Evolutionary conservation across 2,329 filamentous ascomycete species (phyloP).

Genomic region (Pyricularia sp.): DNA sequence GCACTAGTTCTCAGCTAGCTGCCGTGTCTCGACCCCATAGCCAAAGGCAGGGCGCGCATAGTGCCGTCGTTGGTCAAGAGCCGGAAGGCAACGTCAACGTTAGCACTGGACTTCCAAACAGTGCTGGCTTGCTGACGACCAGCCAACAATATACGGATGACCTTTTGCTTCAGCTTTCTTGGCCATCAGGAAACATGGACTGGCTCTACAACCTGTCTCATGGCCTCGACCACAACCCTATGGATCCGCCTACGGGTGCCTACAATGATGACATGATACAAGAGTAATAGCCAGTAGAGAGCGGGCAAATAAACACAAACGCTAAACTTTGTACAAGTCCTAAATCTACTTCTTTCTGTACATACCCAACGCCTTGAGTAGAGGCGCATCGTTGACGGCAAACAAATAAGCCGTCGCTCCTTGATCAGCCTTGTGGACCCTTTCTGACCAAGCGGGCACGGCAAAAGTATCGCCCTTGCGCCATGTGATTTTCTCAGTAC

Average conservation of each 20-base stretch:
- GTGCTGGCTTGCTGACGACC: background rate
- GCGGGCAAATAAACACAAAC: background rate
- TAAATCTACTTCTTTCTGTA: constrained; percentile 3
- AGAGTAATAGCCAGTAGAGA: background rate
- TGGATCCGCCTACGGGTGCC: background rate
- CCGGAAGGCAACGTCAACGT: background rate
- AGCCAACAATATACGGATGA: constrained; percentile 2
- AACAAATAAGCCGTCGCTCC: constrained; percentile 22
- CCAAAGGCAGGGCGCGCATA: background rate
- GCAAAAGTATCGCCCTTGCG: constrained; percentile 40
- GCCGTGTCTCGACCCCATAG: background rate
- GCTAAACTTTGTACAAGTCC: background rate
- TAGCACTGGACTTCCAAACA: background rate
- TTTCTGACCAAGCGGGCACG: constrained; percentile 40
- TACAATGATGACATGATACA: background rate
- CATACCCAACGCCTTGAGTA: constrained; percentile 21
- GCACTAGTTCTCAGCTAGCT: background rate
- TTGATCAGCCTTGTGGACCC: constrained; percentile 31
- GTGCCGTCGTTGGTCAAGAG: background rate
- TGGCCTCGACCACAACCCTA: background rate
- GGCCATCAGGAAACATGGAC: constrained; percentile 4
- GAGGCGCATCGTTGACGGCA: constrained; percentile 23
- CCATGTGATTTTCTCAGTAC: constrained; percentile 28
- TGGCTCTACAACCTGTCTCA: constrained; percentile 1
- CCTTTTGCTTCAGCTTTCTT: constrained; percentile 1